A percentile compares a stretch with the other conserved stretches of the same genome.
Evolutionary conservation across 139 green algal genomes (phyloP).

Genomic region (Mesotaenium endlicherianum): DNA sequence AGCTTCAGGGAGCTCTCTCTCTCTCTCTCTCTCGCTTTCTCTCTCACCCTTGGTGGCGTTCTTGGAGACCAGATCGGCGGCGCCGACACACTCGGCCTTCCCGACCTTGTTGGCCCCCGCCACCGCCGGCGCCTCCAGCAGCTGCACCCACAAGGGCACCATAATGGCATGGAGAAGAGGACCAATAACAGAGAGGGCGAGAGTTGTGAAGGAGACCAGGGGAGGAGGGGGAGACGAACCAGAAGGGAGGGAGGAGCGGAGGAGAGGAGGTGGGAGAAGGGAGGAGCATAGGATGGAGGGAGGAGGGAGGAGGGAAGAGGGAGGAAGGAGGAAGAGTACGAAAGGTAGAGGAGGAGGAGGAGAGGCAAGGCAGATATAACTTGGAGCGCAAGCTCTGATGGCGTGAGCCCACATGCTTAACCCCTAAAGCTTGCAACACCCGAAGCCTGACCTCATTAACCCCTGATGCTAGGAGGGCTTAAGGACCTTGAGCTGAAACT

Average conservation of each 20-base stretch:
- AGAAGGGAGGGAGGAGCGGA: not conserved
- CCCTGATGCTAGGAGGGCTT: too few relatives aligned
- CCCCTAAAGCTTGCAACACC: too few relatives aligned
- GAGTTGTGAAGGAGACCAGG: not conserved
- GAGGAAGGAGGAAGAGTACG: not conserved
- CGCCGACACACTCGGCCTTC: not conserved
- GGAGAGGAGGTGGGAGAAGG: not conserved
- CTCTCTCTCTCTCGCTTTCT: not conserved
- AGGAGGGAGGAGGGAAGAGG: not conserved
- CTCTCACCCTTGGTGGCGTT: not conserved
- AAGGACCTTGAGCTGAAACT: too few relatives aligned
- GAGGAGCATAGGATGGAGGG: not conserved
- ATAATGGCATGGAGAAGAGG: not conserved
- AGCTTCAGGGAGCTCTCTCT: not conserved
- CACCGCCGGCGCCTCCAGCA: not conserved
- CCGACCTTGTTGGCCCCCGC: not conserved
- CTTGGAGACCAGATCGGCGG: not conserved
- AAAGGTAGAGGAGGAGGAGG: not conserved
- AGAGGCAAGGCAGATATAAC: not conserved
- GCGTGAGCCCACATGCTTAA: too few relatives aligned
- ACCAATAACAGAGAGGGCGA: not conserved
- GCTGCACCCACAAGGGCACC: not conserved
- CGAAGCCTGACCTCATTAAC: too few relatives aligned
- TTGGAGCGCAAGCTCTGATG: too few relatives aligned
- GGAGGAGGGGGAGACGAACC: not conserved